Conservation (phyloP, 179 eudicot species). For the Beta lomatogona region DNA sequence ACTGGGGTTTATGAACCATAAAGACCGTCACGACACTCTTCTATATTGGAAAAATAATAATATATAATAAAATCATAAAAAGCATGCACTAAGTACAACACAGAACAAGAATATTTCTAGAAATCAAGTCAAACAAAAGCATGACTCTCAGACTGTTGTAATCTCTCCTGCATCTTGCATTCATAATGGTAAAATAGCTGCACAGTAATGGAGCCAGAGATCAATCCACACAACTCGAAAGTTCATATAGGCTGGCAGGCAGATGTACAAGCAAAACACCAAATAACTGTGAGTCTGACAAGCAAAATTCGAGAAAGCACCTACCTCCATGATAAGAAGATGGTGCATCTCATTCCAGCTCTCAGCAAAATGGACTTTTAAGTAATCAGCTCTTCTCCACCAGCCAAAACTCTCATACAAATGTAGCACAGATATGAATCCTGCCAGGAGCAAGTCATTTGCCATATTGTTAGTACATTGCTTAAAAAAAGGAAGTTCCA, state of each 20-base stretch:
- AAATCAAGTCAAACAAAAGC: not conserved
- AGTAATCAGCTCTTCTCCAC: slow-evolving; percentile 98
- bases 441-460: slow-evolving; percentile 46
- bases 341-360: slow-evolving; percentile 99
- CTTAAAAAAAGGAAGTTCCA: not conserved
- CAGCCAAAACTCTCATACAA: slow-evolving; percentile 97
- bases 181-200: not conserved
- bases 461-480: slow-evolving; percentile 6
- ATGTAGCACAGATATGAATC: slow-evolving; percentile 93
- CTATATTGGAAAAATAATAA: not conserved
- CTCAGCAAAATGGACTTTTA: slow-evolving; percentile 99
- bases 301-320: slow-evolving; percentile 7
- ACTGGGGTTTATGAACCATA: not conserved
- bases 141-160: not conserved
- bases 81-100: not conserved
- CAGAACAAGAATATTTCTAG: not conserved
- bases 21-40: not conserved
- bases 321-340: slow-evolving; percentile 98
- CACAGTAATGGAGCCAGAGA: not conserved
- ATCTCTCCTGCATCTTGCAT: not conserved
- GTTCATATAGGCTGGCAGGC: not conserved
- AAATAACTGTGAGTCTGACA: not conserved
- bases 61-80: not conserved
- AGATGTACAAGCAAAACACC: not conserved
- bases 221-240: not conserved